A percentile compares a stretch with the other conserved stretches of the same genome.
phyloP scores from a whole-genome alignment of 495 filamentous ascomycete genomes.

The Hypoxylon fragiforme region DNA sequence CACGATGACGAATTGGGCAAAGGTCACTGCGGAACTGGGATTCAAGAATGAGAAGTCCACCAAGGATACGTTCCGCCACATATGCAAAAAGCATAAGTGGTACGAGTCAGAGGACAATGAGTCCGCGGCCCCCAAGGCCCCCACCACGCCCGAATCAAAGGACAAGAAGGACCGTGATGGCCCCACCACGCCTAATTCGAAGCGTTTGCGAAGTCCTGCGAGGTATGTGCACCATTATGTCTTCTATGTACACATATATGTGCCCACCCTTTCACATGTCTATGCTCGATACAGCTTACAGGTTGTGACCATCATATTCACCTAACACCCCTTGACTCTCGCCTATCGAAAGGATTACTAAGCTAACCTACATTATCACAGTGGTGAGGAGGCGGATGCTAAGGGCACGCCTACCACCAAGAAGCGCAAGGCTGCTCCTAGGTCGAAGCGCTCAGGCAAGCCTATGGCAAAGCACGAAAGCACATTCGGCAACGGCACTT shows the following conservation, averaged over 20 bases:
- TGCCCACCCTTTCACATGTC: too few relatives aligned
- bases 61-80: conserved; percentile 23
- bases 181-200: too few relatives aligned
- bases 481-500: not conserved
- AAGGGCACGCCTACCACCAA: not conserved
- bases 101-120: conserved; percentile 1
- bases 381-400: conserved; percentile 2
- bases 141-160: not conserved
- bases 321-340: not conserved
- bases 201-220: too few relatives aligned
- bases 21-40: conserved; percentile 5
- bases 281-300: too few relatives aligned
- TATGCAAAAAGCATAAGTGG: conserved; percentile 27
- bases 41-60: conserved; percentile 15
- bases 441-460: too few relatives aligned
- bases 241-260: too few relatives aligned
- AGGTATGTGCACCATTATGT: too few relatives aligned
- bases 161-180: not conserved
- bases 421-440: conserved; percentile 6
- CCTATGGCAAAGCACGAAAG: too few relatives aligned
- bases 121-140: not conserved
- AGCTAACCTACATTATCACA: not conserved
- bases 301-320: too few relatives aligned
- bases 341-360: not conserved
- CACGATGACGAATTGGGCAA: conserved; percentile 12